Evolutionary conservation across 306 rosid species (phyloP).

Genomic region (Pyrus pyrifolia): DNA sequence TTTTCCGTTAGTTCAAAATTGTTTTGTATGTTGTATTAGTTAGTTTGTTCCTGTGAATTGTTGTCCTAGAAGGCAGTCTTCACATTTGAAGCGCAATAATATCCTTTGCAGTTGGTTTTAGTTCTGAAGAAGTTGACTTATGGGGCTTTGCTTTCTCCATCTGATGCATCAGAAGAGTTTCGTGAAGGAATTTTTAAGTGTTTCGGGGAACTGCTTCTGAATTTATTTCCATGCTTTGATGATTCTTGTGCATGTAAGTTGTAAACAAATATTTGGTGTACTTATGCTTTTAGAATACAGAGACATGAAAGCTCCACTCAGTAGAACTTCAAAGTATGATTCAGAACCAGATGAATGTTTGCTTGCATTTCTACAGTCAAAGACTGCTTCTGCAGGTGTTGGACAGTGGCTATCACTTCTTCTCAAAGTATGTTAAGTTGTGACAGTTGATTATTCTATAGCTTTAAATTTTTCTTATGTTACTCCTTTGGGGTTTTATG

Average conservation of each 20-base stretch:
- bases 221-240: constrained; percentile 55
- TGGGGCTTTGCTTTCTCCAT: constrained; percentile 80
- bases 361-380: constrained; percentile 66
- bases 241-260: constrained; percentile 60
- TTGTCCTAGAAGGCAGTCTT: neutral
- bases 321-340: constrained; percentile 24
- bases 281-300: constrained; percentile 48
- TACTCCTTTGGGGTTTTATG: constrained; percentile 22
- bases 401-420: constrained; percentile 97
- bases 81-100: constrained; percentile 12
- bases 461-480: neutral
- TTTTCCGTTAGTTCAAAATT: neutral
- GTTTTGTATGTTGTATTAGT: neutral
- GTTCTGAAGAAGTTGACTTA: constrained; percentile 82
- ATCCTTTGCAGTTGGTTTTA: constrained; percentile 77
- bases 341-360: constrained; percentile 64
- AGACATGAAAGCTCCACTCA: constrained; percentile 19
- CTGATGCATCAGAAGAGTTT: constrained; percentile 94
- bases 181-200: constrained; percentile 89
- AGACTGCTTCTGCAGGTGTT: constrained; percentile 75
- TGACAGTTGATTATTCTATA: constrained; percentile 1
- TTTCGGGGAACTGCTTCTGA: constrained; percentile 57
- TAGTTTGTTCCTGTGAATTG: neutral
- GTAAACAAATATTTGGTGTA: constrained; percentile 44
- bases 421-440: constrained; percentile 57